Conservation (phyloP, 352 stramenopile species). For the Stramenopiles sp. region DNA sequence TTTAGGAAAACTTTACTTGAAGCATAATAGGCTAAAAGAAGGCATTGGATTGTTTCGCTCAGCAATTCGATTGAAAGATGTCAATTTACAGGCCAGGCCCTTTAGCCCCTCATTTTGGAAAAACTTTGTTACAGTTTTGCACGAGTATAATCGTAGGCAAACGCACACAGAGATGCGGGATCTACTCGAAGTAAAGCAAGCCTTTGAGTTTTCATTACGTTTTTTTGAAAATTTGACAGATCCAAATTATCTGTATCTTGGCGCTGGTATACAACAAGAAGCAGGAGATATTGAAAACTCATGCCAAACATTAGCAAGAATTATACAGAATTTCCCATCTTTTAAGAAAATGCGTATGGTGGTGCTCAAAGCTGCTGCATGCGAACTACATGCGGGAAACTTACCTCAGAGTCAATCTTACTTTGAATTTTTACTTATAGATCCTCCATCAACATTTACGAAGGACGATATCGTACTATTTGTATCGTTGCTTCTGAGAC, state of each 20-base stretch:
- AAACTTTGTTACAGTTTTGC: background rate
- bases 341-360: background rate
- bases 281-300: background rate
- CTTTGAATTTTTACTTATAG: background rate
- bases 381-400: background rate
- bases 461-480: background rate
- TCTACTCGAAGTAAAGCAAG: background rate
- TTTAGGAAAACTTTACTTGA: background rate
- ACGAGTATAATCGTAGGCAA: too few species aligned
- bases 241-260: background rate
- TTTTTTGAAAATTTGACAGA: background rate
- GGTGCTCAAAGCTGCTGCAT: background rate
- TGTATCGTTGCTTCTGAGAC: background rate
- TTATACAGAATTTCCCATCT: background rate
- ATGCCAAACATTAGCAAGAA: background rate
- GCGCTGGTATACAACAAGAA: background rate
- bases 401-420: background rate
- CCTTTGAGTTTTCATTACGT: background rate
- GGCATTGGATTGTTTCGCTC: background rate
- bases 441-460: background rate
- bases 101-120: background rate
- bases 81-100: background rate
- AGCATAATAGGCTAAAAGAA: background rate
- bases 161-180: too few species aligned
- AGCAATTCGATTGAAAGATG: background rate